Percentiles rank a stretch among this genome's conserved stretches.
phyloP scores from a whole-genome alignment of 768 basidiomycete species.

The Hirschioporus abietinus region DNA sequence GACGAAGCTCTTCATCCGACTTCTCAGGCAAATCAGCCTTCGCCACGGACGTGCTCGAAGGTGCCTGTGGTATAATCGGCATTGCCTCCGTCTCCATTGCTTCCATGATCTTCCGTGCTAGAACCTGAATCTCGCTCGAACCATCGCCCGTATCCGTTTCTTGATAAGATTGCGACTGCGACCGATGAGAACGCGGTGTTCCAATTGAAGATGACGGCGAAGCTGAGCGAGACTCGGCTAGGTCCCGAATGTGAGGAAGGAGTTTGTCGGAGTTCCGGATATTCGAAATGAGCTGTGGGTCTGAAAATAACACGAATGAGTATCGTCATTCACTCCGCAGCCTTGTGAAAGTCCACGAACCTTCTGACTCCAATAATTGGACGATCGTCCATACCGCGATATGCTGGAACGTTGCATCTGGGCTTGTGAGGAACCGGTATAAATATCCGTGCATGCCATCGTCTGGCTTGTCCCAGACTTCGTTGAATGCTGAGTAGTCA shows the following conservation, averaged over 20 bases:
- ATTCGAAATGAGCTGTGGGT: constrained; percentile 84
- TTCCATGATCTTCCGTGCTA: constrained; percentile 82
- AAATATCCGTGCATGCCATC: constrained; percentile 96
- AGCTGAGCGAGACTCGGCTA: constrained; percentile 66
- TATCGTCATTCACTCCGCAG: constrained; percentile 2
- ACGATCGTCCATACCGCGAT: constrained; percentile 99
- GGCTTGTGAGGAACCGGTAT: constrained; percentile 86
- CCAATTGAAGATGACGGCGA: constrained; percentile 65
- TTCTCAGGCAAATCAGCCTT: constrained; percentile 42
- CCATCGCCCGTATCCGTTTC: constrained; percentile 85
- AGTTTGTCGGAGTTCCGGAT: constrained; percentile 81
- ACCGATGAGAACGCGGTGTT: constrained; percentile 66
- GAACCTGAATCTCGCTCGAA: constrained; percentile 83
- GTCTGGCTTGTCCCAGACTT: constrained; percentile 97
- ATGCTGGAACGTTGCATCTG: constrained; percentile 98
- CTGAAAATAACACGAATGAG: constrained; percentile 31
- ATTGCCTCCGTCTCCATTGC: constrained; percentile 66
- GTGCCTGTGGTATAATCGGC: constrained; percentile 57
- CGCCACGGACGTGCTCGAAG: constrained; percentile 60
- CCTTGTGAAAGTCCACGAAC: constrained; percentile 30
- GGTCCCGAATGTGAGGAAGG: constrained; percentile 79
- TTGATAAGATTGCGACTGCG: constrained; percentile 66
- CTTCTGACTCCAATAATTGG: constrained; percentile 94
- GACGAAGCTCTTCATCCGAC: constrained; percentile 67
- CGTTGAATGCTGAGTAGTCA: constrained; percentile 96